Base-by-base conservation (phyloP, 2,329 filamentous ascomycete genomes). In the Aspergillus fischeri region DNA sequence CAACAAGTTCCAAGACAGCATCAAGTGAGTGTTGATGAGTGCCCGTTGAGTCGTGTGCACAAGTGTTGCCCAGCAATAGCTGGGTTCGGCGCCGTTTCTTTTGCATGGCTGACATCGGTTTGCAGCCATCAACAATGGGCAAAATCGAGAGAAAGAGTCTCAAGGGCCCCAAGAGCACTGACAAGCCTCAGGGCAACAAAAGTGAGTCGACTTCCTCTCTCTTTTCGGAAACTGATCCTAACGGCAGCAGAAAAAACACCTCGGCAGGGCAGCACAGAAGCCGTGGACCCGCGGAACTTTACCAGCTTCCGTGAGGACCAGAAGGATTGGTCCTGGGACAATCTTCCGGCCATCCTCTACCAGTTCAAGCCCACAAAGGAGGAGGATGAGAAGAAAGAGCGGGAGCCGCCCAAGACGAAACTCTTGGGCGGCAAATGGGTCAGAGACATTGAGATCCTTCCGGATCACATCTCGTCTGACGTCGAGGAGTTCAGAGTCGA, bases 401-500 rank as follows among this genome's bases (percentile, higher is more conserved):
- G 24, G 2, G 51, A 52, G 2, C 25, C 52, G 1, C 20, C 49
- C 10, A 59, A 59, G 51, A 27, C 10, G 2, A 62, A 65, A 28
- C 20, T 11, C 2, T 60, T 63, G 25, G 60, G 55, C 56, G 64
- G 59, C 7, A 48, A 53, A 38, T 27, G 28, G 1, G 7, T 73
- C 6, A 56, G 61, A 3, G 42, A 56, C 2, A 60, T 72, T 14
- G 56, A 61, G 1, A 59, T 70, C 11, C 59, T 73, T 10, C 70
- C 71, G 1, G 65, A 70, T 49, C 61, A 66, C 4, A 70, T 73
- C 21, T 64, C 67, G 0, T 63, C 64, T 4, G 58, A 67, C n/a
- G 68, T 73, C 14, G 68, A 70, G 53, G 67, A 67, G 38, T 70
- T 66, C 44, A 58, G 69, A 3, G 68, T 69, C 32, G 71, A 73